Evolutionary conservation across 2,329 filamentous ascomycete species (phyloP), one percentile per base, ranked within the genome.

Genomic region (Aspergillus niger): DNA sequence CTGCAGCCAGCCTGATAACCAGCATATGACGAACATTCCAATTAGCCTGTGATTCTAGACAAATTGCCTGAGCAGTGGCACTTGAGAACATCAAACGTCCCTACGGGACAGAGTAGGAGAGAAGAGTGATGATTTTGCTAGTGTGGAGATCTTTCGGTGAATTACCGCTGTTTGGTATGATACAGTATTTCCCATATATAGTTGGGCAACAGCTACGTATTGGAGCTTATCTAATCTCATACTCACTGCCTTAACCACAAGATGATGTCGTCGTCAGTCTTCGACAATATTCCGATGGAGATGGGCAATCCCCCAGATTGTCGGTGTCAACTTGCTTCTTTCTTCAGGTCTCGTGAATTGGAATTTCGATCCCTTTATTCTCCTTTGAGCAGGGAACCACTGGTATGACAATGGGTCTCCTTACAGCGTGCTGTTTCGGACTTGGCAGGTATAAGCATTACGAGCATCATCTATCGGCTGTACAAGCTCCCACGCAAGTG

Each of bases 161-260:
- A 55, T 32, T 55, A 55, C 53, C 39, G 53, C 41, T 47, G 24
- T 41, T 15, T 26, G 10, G 39, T 55, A 55, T 22, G 8, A 24
- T 55, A 55, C 39, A 26, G 39, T 50, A 50, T 28, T 30, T 17
- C 26, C 47, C 32, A 50, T 50, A 50, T 50, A 30, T 50, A 50
- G 47, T 15, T 44, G 26, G 5, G 24, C 28, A 50, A 50, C 32
- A 36, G 32, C 32, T 36, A 5, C 10, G 24, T 17, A 17, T 30
- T 30, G 26, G n/a, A 24, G 47, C 47, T 50, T 50, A 50, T 50
- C 47, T 50, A 50, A 50, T 50, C 47, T 50, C 47, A 28, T n/a
- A 24, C 22, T 8, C 32, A 13, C 10, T 20, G 17, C 47, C n/a
- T 32, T 30, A 4, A 36, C 26, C 47, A 50, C 47, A 50, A 50